Evolutionary conservation across 2,329 filamentous ascomycete species (phyloP).

Genomic region (Lasiodiplodia gonubiensis): DNA sequence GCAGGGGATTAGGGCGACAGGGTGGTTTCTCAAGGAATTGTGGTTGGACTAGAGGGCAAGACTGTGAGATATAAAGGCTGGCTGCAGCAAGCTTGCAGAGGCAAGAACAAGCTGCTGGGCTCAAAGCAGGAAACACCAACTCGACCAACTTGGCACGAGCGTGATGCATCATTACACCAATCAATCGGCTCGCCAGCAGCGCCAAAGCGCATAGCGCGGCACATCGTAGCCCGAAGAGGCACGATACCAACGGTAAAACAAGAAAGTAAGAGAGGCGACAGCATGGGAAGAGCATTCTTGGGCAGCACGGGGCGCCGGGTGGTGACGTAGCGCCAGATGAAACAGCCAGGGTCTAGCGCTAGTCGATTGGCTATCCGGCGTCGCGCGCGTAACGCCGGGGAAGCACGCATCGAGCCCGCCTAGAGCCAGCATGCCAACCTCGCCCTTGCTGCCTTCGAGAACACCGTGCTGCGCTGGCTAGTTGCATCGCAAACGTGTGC

Average conservation of each 20-base stretch:
- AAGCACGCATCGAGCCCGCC: background rate
- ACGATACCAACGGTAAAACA: slow-evolving; percentile 5
- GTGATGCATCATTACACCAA: slow-evolving; percentile 2
- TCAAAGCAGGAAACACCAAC: slow-evolving; percentile 25
- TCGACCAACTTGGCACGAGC: background rate
- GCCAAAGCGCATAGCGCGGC: background rate
- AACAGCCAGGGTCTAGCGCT: slow-evolving; percentile 15
- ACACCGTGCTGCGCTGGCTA: slow-evolving; percentile 11
- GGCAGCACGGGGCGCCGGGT: slow-evolving; percentile 17
- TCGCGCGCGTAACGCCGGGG: slow-evolving; percentile 22
- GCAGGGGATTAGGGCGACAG: slow-evolving; percentile 7
- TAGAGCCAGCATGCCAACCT: background rate
- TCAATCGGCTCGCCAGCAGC: background rate
- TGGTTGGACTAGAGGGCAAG: slow-evolving; percentile 5
- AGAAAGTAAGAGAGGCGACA: background rate
- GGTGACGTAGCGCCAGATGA: slow-evolving; percentile 25
- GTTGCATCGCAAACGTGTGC: background rate
- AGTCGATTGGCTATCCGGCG: slow-evolving; percentile 10
- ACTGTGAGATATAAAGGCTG: slow-evolving; percentile 17
- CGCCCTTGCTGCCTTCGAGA: slow-evolving; percentile 9
- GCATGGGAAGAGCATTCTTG: background rate
- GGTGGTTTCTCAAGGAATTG: slow-evolving; percentile 1
- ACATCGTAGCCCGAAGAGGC: background rate
- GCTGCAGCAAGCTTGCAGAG: slow-evolving; percentile 8
- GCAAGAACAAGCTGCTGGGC: slow-evolving; percentile 11